Evolutionary conservation across 75 land plant species (phyloP).

Genomic region (Chamaecyparis obtusa): DNA sequence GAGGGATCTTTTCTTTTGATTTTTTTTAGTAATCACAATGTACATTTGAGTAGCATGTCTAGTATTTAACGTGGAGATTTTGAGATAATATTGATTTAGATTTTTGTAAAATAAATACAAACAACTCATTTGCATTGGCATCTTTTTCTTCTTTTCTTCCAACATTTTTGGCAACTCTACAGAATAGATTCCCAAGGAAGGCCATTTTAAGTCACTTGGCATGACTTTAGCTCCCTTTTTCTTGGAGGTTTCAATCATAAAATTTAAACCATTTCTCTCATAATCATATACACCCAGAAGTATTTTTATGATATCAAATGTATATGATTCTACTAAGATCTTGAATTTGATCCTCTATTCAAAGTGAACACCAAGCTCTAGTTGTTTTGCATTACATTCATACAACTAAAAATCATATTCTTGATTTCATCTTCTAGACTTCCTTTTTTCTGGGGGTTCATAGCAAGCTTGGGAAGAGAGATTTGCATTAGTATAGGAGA

Average conservation of each 20-base stretch:
- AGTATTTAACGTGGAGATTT: too few species aligned
- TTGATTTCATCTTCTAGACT: slow-evolving; percentile 53
- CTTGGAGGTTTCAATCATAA: slow-evolving; percentile 55
- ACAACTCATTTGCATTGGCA: slow-evolving; percentile 51
- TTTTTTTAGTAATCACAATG: too few species aligned
- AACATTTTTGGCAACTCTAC: slow-evolving; percentile 52
- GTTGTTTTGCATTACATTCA: slow-evolving; percentile 47
- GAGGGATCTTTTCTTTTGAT: too few species aligned
- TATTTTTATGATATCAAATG: slow-evolving; percentile 48
- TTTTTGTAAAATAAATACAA: too few species aligned
- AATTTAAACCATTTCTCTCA: slow-evolving; percentile 64
- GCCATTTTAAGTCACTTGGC: slow-evolving; percentile 73
- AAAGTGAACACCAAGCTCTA: slow-evolving; percentile 87
- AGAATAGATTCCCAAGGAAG: slow-evolving; percentile 58
- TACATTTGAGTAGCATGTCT: too few species aligned
- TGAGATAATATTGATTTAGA: too few species aligned
- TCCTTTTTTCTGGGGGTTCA: slow-evolving; percentile 34
- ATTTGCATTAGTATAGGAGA: slow-evolving; percentile 33
- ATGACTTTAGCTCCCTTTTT: slow-evolving; percentile 64
- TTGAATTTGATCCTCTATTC: slow-evolving; percentile 71
- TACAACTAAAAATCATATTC: slow-evolving; percentile 63
- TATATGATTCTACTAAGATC: slow-evolving; percentile 81
- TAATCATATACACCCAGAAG: slow-evolving; percentile 80
- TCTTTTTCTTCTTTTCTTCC: slow-evolving; percentile 34
- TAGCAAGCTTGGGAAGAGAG: slow-evolving; percentile 36